Conservation (phyloP, 2,329 filamentous ascomycete species). For the Clarireedia paspali region DNA sequence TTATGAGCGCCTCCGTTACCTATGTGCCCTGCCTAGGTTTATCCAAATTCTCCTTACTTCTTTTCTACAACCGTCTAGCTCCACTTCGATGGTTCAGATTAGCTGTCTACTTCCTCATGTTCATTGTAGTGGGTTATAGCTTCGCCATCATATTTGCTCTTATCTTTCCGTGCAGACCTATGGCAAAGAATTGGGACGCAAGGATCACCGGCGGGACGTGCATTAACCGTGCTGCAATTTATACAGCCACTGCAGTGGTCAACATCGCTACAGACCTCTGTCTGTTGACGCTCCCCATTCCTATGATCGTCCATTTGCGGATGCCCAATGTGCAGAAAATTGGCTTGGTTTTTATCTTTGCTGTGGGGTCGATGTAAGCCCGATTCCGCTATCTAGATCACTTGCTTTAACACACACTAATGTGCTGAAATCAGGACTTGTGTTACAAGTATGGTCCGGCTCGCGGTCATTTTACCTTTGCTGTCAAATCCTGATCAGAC, state of each 20-base stretch:
- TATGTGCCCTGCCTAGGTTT: conserved; percentile 4
- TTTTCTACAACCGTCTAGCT: conserved; percentile 2
- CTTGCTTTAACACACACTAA: too few relatives aligned
- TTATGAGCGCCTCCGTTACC: conserved; percentile 1
- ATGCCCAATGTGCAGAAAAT: conserved; percentile 2
- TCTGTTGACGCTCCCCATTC: neutral
- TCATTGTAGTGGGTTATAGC: neutral
- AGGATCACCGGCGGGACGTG: neutral
- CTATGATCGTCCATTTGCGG: neutral
- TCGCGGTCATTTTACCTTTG: neutral
- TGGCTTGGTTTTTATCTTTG: conserved; percentile 3
- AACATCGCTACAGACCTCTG: neutral
- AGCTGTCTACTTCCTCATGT: neutral
- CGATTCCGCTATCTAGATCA: neutral
- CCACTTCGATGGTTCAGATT: neutral
- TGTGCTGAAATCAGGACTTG: neutral
- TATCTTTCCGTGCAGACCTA: neutral
- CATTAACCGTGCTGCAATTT: neutral
- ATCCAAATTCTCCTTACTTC: conserved; percentile 1
- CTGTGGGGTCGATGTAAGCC: conserved; percentile 1
- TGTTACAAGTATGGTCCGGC: conserved; percentile 1
- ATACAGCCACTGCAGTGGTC: neutral
- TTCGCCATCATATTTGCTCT: conserved; percentile 1
- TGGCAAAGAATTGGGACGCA: neutral
- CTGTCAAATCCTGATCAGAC: neutral